Conservation (phyloP, 1,284 basidiomycete genomes). For the Pascua sp. region DNA sequence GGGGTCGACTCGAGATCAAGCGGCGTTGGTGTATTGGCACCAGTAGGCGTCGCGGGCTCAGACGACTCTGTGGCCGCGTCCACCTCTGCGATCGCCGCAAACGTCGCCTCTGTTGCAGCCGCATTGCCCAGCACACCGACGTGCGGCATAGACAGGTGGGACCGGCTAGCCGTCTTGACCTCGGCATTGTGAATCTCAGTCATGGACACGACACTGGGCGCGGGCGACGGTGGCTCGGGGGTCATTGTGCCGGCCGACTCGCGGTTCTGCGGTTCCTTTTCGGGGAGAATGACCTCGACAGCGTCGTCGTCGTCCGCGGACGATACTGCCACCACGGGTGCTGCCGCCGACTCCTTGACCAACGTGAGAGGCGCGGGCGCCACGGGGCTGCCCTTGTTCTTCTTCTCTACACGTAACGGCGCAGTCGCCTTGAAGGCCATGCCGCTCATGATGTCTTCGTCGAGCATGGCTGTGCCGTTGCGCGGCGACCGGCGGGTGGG, state of each 20-base stretch:
- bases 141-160: conserved; percentile 1
- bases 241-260: neutral
- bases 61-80: conserved; percentile 1
- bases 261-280: too few species aligned
- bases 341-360: neutral
- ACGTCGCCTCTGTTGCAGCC: neutral
- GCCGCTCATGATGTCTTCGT: too few species aligned
- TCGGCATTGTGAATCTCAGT: neutral
- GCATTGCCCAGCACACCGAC: neutral
- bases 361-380: neutral
- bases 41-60: neutral
- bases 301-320: too few species aligned
- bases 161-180: neutral
- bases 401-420: neutral
- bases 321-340: too few species aligned
- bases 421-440: neutral
- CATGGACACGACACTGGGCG: neutral
- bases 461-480: too few species aligned
- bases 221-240: neutral
- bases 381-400: neutral
- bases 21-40: too few species aligned
- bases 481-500: too few species aligned
- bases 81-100: conserved; percentile 4
- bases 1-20: too few species aligned
- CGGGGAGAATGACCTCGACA: too few species aligned